Conservation (phyloP, 1,284 basidiomycete genomes). For the Phellopilus nigrolimitatus region DNA sequence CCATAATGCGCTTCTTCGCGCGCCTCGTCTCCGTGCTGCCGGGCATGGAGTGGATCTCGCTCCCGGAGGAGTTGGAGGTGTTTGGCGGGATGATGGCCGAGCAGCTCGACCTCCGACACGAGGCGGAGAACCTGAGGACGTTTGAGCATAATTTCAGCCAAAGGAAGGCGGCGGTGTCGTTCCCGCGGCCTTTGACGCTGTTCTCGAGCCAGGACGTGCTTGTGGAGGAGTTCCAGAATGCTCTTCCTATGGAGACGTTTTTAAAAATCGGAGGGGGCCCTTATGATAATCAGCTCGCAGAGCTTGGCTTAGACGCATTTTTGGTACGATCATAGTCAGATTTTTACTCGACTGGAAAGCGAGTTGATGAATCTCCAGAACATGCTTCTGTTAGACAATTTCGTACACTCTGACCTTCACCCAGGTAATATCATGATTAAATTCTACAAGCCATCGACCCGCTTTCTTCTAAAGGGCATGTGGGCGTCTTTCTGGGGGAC, state of each 20-base stretch:
- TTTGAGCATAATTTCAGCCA: conserved; percentile 88
- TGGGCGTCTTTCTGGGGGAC: conserved; percentile 37
- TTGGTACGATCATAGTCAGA: too few species aligned
- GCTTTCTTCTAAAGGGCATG: conserved; percentile 53
- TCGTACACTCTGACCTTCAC: conserved; percentile 93
- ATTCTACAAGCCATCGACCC: conserved; percentile 76
- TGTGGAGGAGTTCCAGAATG: conserved; percentile 93
- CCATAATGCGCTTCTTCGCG: conserved; percentile 95
- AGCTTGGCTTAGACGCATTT: conserved; percentile 93
- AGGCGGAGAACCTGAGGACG: conserved; percentile 81
- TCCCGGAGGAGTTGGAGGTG: conserved; percentile 92
- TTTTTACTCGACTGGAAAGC: too few species aligned
- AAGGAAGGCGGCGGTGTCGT: conserved; percentile 78
- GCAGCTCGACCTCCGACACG: conserved; percentile 88
- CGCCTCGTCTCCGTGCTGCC: conserved; percentile 75
- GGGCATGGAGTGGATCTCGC: conserved; percentile 94
- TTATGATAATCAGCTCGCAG: conserved; percentile 87
- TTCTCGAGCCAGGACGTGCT: conserved; percentile 82
- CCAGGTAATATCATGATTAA: conserved; percentile 98
- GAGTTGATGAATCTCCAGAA: too few species aligned
- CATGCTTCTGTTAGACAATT: conserved; percentile 98
- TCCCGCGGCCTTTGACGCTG: conserved; percentile 80
- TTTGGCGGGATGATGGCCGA: conserved; percentile 98
- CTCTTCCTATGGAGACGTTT: conserved; percentile 87
- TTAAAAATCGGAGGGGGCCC: conserved; percentile 87